Evolutionary conservation across 768 basidiomycete genomes (phyloP).

Genomic region (Hirschioporus abietinus): DNA sequence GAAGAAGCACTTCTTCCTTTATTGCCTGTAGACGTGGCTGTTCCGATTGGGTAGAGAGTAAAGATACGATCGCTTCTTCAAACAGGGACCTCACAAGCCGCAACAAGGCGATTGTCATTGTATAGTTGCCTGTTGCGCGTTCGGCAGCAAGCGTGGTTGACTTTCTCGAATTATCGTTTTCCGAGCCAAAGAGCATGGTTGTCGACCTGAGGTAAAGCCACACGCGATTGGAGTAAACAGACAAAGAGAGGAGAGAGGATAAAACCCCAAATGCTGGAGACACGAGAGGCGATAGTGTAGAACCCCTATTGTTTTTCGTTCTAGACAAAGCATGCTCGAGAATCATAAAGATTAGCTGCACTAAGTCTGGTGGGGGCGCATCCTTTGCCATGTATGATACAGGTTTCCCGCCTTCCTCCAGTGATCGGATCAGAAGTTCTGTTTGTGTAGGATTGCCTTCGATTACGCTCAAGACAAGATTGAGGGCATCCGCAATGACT

Average conservation of each 20-base stretch:
- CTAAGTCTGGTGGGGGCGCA: slow-evolving; percentile 59
- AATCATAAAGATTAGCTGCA: slow-evolving; percentile 76
- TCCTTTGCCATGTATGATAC: slow-evolving; percentile 49
- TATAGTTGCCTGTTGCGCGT: slow-evolving; percentile 67
- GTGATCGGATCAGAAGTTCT: slow-evolving; percentile 55
- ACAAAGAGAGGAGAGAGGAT: slow-evolving; percentile 67
- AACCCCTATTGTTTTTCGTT: slow-evolving; percentile 30
- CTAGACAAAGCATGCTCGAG: slow-evolving; percentile 71
- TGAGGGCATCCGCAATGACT: slow-evolving; percentile 67
- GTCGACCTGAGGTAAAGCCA: slow-evolving; percentile 88
- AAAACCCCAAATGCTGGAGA: slow-evolving; percentile 81
- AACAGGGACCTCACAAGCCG: slow-evolving; percentile 73
- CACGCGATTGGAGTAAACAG: slow-evolving; percentile 72
- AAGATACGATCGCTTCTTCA: slow-evolving; percentile 60
- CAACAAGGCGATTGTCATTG: slow-evolving; percentile 76
- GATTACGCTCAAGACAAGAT: slow-evolving; percentile 74
- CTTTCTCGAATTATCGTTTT: slow-evolving; percentile 48
- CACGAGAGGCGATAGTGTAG: slow-evolving; percentile 57
- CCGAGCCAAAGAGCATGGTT: slow-evolving; percentile 66
- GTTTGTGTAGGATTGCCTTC: slow-evolving; percentile 64
- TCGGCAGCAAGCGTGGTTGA: slow-evolving; percentile 66
- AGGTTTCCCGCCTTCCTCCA: slow-evolving; percentile 55
- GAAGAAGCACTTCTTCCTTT: slow-evolving; percentile 79
- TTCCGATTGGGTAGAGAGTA: slow-evolving; percentile 41
- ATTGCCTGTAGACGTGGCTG: slow-evolving; percentile 60